Percentiles rank a stretch among this genome's conserved stretches.
phyloP scores from a whole-genome alignment of 2,329 filamentous ascomycete species.

The Scedosporium boydii region DNA sequence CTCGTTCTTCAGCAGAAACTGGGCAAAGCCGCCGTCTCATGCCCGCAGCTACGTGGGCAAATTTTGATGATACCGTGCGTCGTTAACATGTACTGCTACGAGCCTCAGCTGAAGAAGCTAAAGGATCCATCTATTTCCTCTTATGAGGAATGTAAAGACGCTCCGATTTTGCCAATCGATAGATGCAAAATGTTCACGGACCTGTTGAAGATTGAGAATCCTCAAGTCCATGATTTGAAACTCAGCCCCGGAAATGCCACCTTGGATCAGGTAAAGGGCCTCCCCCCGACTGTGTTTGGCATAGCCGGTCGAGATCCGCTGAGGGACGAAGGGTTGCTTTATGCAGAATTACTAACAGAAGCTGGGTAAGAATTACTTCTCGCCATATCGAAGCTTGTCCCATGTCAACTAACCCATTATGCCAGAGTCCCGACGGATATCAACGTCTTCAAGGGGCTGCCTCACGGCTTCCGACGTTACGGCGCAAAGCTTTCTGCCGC shows the following conservation, averaged over 20 bases:
- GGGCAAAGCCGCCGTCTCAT: conserved; percentile 8
- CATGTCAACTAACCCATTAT: not conserved
- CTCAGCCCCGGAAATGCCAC: conserved; percentile 28
- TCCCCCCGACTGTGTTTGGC: conserved; percentile 34
- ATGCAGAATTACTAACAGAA: conserved; percentile 30
- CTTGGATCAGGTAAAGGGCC: conserved; percentile 23
- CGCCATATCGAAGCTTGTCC: not conserved
- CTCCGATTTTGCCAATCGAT: conserved; percentile 36
- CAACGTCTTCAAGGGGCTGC: conserved; percentile 39
- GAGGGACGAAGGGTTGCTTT: conserved; percentile 39
- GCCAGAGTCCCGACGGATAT: conserved; percentile 36
- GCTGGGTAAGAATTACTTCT: conserved; percentile 25
- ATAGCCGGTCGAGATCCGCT: conserved; percentile 37
- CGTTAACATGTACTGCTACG: conserved; percentile 19
- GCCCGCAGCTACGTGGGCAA: conserved; percentile 34
- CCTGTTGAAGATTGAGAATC: conserved; percentile 16
- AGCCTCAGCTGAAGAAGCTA: conserved; percentile 23
- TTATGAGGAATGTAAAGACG: conserved; percentile 32
- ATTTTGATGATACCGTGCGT: conserved; percentile 40
- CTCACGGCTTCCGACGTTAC: conserved; percentile 37
- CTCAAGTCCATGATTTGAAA: conserved; percentile 20
- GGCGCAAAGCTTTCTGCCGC: conserved; percentile 27
- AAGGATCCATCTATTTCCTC: conserved; percentile 30
- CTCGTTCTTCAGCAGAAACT: conserved; percentile 29
- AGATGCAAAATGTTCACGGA: conserved; percentile 22